Base-by-base conservation (phyloP, 257 asterid species). In the Craterostigma plantagineum region DNA sequence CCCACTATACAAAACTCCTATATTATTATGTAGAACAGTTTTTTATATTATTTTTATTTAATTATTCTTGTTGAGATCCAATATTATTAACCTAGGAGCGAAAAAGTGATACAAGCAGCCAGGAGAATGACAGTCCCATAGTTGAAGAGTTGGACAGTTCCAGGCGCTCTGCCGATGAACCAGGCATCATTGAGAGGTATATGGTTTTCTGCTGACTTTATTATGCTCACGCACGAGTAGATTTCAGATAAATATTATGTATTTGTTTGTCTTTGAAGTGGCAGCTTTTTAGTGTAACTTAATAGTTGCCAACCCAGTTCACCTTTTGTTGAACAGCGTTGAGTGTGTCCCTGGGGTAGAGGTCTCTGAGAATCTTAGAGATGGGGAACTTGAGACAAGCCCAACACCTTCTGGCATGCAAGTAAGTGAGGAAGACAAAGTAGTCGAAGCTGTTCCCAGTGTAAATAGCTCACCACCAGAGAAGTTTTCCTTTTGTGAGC, bases 121-220 rank as follows among this genome's bases (percentile, higher is more conserved):
- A 58, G 61, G 92, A 72, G 53, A 76, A 57, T 55, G 81, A 57
- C 38, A 57, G 40, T 63, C 49, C 53, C 33, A 38, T 59, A 48
- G 69, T 44, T 60, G 90, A 68, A 64, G 67, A 65, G 62, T 43
- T 72, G 58, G 65, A 56, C 48, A 56, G 64, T 45, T 63, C 71
- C 48, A 57, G 73, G 14, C 68, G 53, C 53, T 37, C 63, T 35
- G 54, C 35, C 49, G 80, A 69, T 43, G 78, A 65, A 48, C 62
- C 57, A 10, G 67, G 51, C 54, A 48, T 53, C 47, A 39, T 11
- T 17, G 92, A 70, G 69, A 82, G 95, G 93, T 82, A 65, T 33
- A 18, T 36, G 8, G 11, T 10, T 27, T 16, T 16, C 27, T 50
- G 30, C 43, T 12, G 48, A 33, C 27, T 27, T n/a, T n/a, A 0